phyloP scores from a whole-genome alignment of 2,329 filamentous ascomycete genomes.

The Epichloe sibirici region DNA sequence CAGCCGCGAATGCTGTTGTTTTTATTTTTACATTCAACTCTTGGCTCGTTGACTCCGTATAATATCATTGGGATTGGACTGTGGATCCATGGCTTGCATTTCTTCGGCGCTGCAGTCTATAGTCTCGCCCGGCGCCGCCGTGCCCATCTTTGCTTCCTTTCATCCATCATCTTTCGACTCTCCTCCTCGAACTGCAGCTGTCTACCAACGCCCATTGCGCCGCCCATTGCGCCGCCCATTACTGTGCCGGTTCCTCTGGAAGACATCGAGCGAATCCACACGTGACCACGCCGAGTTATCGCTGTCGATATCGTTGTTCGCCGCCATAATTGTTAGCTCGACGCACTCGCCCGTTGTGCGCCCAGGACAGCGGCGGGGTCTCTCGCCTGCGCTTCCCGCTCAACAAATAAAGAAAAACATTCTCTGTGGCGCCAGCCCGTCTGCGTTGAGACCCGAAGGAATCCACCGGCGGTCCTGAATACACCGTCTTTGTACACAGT shows the following conservation, averaged over 20 bases:
- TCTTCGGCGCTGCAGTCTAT: not conserved
- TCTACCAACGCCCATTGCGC: not conserved
- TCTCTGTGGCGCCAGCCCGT: not conserved
- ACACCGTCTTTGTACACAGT: not conserved
- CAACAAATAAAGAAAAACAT: not conserved
- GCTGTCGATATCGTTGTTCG: not conserved
- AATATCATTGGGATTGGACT: not conserved
- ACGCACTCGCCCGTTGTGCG: constrained; percentile 1
- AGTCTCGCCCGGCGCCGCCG: constrained; percentile 1
- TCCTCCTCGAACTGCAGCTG: not conserved
- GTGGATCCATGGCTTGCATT: not conserved
- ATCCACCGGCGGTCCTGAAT: not conserved
- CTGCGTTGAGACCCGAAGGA: not conserved
- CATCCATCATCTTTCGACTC: constrained; percentile 4
- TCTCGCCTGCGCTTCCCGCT: not conserved
- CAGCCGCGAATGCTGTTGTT: not conserved
- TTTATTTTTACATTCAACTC: too few species aligned
- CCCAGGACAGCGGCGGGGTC: not conserved
- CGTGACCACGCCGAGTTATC: not conserved
- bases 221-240: not conserved
- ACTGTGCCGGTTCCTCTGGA: not conserved
- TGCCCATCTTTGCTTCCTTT: constrained; percentile 11
- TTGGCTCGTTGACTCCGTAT: not conserved
- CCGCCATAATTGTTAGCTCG: not conserved
- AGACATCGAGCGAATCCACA: not conserved